A percentile compares a stretch with the other conserved stretches of the same genome.
These are phyloP conservation scores for Citrus cavaleriei DNA, from an alignment of 345 rosid genomes.

Conservation along the genomic window DNA sequence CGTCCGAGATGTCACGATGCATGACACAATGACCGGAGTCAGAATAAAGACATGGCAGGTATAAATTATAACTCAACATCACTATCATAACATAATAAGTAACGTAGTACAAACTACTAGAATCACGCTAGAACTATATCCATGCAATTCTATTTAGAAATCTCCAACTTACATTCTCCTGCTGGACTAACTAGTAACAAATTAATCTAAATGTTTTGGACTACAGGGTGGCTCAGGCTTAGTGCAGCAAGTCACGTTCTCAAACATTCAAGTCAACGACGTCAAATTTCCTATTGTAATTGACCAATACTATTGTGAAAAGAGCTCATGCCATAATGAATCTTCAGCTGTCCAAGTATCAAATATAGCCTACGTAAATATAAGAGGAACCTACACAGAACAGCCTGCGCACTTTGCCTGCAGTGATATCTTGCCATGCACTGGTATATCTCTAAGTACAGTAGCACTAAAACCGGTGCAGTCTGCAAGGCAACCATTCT, in stretches of 20 bases:
- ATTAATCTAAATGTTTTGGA: neutral
- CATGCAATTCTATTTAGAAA: neutral
- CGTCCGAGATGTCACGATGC: slow-evolving; percentile 59
- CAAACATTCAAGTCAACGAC: slow-evolving; percentile 70
- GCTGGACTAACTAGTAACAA: slow-evolving; percentile 7
- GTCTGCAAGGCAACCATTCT: slow-evolving; percentile 50
- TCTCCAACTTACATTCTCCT: neutral
- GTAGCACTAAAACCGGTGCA: slow-evolving; percentile 52
- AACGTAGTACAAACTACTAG: neutral
- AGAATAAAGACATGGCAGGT: slow-evolving; percentile 98
- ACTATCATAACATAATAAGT: neutral
- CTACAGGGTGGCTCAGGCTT: slow-evolving; percentile 88
- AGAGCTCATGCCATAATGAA: slow-evolving; percentile 50
- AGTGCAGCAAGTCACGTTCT: slow-evolving; percentile 76
- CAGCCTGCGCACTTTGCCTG: slow-evolving; percentile 71
- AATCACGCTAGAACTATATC: neutral
- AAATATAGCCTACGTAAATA: slow-evolving; percentile 57
- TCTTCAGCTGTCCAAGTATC: slow-evolving; percentile 80
- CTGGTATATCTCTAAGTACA: slow-evolving; percentile 51
- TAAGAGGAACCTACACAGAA: slow-evolving; percentile 72
- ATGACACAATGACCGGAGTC: slow-evolving; percentile 61
- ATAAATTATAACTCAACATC: neutral
- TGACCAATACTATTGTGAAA: slow-evolving; percentile 80
- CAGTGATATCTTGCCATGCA: slow-evolving; percentile 81
- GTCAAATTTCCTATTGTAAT: slow-evolving; percentile 77